Evolutionary conservation across 2,329 filamentous ascomycete species (phyloP), one percentile per base, ranked within the genome.

Genomic region (Xylariaceae sp.): DNA sequence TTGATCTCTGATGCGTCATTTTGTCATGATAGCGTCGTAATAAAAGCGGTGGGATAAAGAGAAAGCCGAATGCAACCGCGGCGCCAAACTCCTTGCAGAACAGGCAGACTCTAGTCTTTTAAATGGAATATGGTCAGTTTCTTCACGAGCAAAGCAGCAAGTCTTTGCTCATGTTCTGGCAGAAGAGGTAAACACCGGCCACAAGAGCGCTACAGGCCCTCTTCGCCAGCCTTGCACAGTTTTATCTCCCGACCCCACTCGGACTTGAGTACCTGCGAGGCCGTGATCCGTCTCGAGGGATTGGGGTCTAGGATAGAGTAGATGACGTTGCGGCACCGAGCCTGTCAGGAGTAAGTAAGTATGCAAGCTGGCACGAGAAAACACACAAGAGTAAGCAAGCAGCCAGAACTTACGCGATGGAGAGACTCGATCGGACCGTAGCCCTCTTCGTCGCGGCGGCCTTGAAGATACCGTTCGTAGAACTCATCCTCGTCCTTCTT

Each of bases 211-310:
- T 75, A 96, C 55, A 94, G 82, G 41, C 92, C 92, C 73, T 97
- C 89, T 66, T 97, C 87, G 52, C 90, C 92, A 45, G 92, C 90
- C 66, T 89, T 92, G 71, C 92, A 98, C 41, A 97, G 76, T 67
- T 89, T 94, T 65, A 97, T 96, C 65, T 96, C 90, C 53, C 92
- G 86, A 52, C 92, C 88, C 92, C 92, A 98, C 69, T 98, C 92
- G 4, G 90, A 97, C 66, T 95, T 95, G 56, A 98, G 79, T 41
- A 97, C 88, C 67, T 98, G 92, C 28, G 89, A 90, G 42, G 92
- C 90, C 19, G 88, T 96, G 60, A 98, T 90, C 53, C 92, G 87
- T 49, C 92, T 84, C 41, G 78, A 78, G 17, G 92, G 88, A 61
- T 95, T 96, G 19, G 92, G 92, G 59, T 98, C 92, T 31, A 98